phyloP scores from a whole-genome alignment of 2,329 filamentous ascomycete species.

The Verruconis gallopava region DNA sequence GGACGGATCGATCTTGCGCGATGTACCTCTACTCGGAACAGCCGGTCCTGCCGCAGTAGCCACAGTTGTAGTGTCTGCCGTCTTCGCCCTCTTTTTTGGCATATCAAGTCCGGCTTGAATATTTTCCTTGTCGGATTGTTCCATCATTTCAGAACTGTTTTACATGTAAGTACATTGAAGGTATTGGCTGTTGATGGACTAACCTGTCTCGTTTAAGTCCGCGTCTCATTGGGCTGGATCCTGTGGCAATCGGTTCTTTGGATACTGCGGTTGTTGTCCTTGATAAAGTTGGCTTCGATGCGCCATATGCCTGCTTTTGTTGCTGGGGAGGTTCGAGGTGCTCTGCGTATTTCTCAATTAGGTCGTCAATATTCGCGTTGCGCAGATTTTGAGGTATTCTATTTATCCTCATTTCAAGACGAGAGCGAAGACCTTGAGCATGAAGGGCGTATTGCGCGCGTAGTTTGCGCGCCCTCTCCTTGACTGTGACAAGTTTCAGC shows the following conservation, averaged over 20 bases:
- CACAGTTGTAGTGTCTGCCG: constrained; percentile 21
- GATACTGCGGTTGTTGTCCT: constrained; percentile 1
- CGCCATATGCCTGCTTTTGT: constrained; percentile 5
- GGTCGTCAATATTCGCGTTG: constrained; percentile 68
- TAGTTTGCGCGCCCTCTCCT: constrained; percentile 74
- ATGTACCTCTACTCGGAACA: constrained; percentile 20
- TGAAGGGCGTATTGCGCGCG: constrained; percentile 82
- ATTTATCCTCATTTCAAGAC: constrained; percentile 87
- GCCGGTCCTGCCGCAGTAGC: constrained; percentile 14
- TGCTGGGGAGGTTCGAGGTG: constrained; percentile 13
- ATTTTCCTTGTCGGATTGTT: constrained; percentile 61
- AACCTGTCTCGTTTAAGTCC: constrained; percentile 21
- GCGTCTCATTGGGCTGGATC: constrained; percentile 9
- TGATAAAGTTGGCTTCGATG: constrained; percentile 2
- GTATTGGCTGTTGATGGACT: neutral
- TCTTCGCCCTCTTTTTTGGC: constrained; percentile 51
- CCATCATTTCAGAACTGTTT: constrained; percentile 45
- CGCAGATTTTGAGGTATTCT: constrained; percentile 72
- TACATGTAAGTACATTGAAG: constrained; percentile 1
- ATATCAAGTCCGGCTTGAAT: constrained; percentile 42
- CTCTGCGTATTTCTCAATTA: constrained; percentile 44
- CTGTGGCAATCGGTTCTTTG: neutral
- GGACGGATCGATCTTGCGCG: constrained; percentile 27
- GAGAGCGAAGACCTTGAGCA: constrained; percentile 68
- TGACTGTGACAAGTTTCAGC: constrained; percentile 43